Conservation (phyloP, 345 rosid species). For the Brassica nigra region DNA sequence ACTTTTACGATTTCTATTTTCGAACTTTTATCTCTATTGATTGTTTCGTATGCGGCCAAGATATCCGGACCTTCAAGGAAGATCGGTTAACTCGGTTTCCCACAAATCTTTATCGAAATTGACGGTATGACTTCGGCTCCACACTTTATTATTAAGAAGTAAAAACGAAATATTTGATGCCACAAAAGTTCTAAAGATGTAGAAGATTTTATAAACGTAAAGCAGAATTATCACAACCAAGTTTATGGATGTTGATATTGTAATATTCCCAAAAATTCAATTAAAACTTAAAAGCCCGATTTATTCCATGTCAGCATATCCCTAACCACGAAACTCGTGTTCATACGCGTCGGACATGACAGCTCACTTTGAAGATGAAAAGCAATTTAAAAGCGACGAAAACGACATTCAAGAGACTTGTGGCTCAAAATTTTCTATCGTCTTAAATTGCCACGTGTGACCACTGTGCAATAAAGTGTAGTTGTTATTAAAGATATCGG, state of each 20-base stretch:
- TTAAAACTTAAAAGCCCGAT: not conserved
- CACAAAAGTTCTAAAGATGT: not conserved
- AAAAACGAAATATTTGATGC: too few relatives aligned
- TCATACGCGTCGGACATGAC: constrained; percentile 17
- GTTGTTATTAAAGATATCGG: not conserved
- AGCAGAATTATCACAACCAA: not conserved
- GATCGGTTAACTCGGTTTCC: too few relatives aligned
- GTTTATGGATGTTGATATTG: not conserved
- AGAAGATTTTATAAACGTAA: not conserved
- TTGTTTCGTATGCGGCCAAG: too few relatives aligned
- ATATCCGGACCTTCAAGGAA: too few relatives aligned
- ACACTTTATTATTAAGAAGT: not conserved
- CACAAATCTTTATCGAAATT: too few relatives aligned
- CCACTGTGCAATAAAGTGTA: not conserved
- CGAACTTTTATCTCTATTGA: too few relatives aligned
- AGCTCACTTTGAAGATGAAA: constrained; percentile 16
- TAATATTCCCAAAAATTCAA: not conserved
- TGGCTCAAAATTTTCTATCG: constrained; percentile 16
- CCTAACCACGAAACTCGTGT: constrained; percentile 22
- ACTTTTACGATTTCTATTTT: too few relatives aligned
- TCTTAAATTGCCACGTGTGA: constrained; percentile 4
- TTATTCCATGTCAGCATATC: constrained; percentile 17
- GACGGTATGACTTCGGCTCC: too few relatives aligned
- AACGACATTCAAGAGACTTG: constrained; percentile 14
- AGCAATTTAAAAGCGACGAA: constrained; percentile 13